Conservation (phyloP, 2,329 filamentous ascomycete genomes). For the Neocucurbitaria cava region DNA sequence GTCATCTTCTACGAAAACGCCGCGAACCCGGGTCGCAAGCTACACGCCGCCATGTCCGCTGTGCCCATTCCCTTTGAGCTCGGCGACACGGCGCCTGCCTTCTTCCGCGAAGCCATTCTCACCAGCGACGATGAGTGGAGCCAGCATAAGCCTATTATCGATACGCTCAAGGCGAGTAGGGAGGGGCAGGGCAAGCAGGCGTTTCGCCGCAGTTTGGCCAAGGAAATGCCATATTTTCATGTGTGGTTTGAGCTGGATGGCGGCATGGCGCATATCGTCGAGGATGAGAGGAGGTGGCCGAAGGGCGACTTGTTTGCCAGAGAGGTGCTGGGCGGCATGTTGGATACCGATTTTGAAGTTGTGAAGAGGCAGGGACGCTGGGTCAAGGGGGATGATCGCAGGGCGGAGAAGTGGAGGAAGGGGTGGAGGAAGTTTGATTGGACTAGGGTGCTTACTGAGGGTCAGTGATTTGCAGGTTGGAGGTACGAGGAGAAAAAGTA, state of each 20-base stretch:
- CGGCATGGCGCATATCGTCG: conserved; percentile 89
- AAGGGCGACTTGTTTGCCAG: conserved; percentile 90
- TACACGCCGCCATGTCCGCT: conserved; percentile 84
- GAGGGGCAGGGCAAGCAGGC: conserved; percentile 78
- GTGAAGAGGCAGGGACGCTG: conserved; percentile 92
- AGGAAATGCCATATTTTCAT: conserved; percentile 99
- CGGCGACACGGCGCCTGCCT: conserved; percentile 90
- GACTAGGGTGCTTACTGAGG: conserved; percentile 68
- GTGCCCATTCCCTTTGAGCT: conserved; percentile 89
- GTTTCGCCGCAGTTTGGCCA: conserved; percentile 82
- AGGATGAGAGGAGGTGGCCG: conserved; percentile 86
- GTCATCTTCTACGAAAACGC: conserved; percentile 99
- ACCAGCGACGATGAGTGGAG: conserved; percentile 90
- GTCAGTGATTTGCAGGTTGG: conserved; percentile 5
- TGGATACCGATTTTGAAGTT: conserved; percentile 80
- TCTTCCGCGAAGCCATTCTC: conserved; percentile 94
- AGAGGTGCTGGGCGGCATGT: conserved; percentile 90
- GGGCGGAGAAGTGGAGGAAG: conserved; percentile 80
- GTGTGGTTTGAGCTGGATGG: conserved; percentile 93
- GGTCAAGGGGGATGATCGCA: conserved; percentile 71
- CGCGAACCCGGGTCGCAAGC: conserved; percentile 75
- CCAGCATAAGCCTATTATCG: conserved; percentile 93
- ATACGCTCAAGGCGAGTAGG: conserved; percentile 73
- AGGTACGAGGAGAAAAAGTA: background rate
- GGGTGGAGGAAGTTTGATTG: conserved; percentile 95